Evolutionary conservation across 441 rosid species (phyloP).

Genomic region (Raphanus hybrid): DNA sequence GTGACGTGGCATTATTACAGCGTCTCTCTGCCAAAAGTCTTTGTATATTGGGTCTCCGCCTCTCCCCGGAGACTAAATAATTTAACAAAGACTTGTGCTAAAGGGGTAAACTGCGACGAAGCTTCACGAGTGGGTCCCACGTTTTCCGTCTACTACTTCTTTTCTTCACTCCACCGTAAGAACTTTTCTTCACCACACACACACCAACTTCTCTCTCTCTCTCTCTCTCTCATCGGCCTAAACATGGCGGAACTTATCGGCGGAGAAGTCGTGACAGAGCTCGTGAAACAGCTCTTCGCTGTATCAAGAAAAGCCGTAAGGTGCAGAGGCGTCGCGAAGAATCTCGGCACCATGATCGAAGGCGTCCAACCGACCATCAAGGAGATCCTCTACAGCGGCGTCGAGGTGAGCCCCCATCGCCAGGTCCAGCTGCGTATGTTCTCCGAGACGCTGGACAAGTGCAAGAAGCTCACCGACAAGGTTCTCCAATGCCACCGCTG

Average conservation of each 20-base stretch:
- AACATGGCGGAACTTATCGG: slow-evolving; percentile 61
- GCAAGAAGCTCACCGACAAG: slow-evolving; percentile 61
- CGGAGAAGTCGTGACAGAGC: slow-evolving; percentile 72
- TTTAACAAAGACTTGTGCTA: background rate
- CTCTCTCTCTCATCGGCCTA: background rate
- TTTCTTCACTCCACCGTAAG: background rate
- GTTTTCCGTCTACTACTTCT: background rate
- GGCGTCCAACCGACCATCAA: slow-evolving; percentile 57
- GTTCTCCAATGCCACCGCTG: slow-evolving; percentile 56
- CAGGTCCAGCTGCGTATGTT: slow-evolving; percentile 66
- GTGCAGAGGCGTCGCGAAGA: slow-evolving; percentile 56
- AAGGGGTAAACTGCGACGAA: slow-evolving; percentile 8
- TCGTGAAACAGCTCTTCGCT: slow-evolving; percentile 48
- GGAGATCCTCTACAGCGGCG: slow-evolving; percentile 74
- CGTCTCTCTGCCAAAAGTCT: background rate
- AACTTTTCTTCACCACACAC: background rate
- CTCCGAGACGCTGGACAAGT: slow-evolving; percentile 49
- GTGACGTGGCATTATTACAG: background rate
- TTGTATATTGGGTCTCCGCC: slow-evolving; percentile 6
- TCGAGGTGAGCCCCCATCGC: slow-evolving; percentile 58
- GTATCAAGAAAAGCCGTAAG: slow-evolving; percentile 50
- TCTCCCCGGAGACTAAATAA: slow-evolving; percentile 15
- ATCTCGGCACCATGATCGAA: slow-evolving; percentile 45
- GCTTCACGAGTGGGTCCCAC: slow-evolving; percentile 18
- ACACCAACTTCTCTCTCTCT: background rate